Conservation (phyloP, 495 filamentous ascomycete genomes). For the Hyaloscypha hepaticicola region DNA sequence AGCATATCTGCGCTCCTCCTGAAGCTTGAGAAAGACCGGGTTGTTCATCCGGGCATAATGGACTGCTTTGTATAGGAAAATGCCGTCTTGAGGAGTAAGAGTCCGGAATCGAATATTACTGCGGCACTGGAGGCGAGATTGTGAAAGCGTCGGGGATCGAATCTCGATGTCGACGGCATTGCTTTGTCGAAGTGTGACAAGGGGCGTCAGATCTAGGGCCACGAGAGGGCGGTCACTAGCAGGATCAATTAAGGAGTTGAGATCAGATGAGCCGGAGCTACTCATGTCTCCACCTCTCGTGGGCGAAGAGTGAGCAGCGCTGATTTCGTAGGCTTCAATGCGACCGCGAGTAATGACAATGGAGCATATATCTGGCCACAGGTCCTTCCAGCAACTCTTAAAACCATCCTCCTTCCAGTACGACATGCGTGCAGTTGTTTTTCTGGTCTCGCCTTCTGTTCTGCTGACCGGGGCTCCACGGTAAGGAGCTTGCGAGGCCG, state of each 20-base stretch:
- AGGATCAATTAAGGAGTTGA: not conserved
- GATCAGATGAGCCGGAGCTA: not conserved
- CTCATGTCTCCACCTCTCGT: slow-evolving; percentile 39
- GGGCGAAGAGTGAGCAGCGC: slow-evolving; percentile 46
- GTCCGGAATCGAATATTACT: slow-evolving; percentile 81
- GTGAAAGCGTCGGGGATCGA: slow-evolving; percentile 71
- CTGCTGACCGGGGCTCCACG: slow-evolving; percentile 52
- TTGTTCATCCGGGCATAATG: slow-evolving; percentile 84
- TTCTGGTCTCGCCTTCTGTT: slow-evolving; percentile 53
- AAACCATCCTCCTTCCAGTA: slow-evolving; percentile 78
- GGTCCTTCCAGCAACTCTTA: slow-evolving; percentile 63
- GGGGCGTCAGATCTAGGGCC: slow-evolving; percentile 79
- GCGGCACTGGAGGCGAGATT: slow-evolving; percentile 57
- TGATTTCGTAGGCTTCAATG: slow-evolving; percentile 77
- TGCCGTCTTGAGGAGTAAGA: slow-evolving; percentile 71
- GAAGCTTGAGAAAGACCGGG: slow-evolving; percentile 81
- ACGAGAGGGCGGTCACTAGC: slow-evolving; percentile 58
- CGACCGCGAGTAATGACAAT: slow-evolving; percentile 80
- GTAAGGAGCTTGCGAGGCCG: slow-evolving; percentile 68
- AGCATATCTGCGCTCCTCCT: slow-evolving; percentile 54
- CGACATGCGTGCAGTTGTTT: slow-evolving; percentile 74
- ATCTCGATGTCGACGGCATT: slow-evolving; percentile 94
- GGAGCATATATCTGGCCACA: slow-evolving; percentile 72
- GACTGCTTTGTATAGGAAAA: slow-evolving; percentile 75
- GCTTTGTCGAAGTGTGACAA: slow-evolving; percentile 82